Evolutionary conservation across 768 basidiomycete species (phyloP).

Genomic region (Ramaria sp.): DNA sequence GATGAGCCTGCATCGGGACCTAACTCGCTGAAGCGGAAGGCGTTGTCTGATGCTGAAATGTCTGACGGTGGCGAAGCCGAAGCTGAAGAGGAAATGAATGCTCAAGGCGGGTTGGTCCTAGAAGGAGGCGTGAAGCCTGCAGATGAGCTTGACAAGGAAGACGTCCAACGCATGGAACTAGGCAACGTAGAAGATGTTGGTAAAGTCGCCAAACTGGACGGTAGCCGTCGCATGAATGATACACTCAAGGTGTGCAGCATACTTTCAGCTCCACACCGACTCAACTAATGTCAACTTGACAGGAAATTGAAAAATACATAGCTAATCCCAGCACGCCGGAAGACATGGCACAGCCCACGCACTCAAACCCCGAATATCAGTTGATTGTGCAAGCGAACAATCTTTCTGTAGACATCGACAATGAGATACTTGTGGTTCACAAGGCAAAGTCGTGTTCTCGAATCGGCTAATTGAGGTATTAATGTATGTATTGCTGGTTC

Average conservation of each 20-base stretch:
- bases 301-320: constrained; percentile 89
- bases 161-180: constrained; percentile 92
- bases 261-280: neutral
- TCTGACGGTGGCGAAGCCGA: constrained; percentile 34
- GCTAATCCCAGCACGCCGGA: constrained; percentile 69
- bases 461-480: neutral
- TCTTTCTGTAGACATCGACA: constrained; percentile 94
- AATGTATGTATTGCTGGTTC: constrained; percentile 7
- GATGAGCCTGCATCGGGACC: constrained; percentile 17
- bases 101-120: constrained; percentile 51
- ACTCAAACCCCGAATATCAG: constrained; percentile 90
- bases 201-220: constrained; percentile 81
- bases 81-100: constrained; percentile 25
- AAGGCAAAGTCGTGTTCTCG: constrained; percentile 44
- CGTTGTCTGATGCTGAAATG: constrained; percentile 43
- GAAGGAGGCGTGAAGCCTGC: constrained; percentile 87
- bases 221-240: constrained; percentile 81
- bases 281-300: constrained; percentile 2
- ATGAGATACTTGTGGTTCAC: constrained; percentile 94
- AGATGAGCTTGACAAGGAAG: constrained; percentile 91
- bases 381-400: constrained; percentile 98
- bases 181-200: constrained; percentile 74
- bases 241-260: constrained; percentile 54
- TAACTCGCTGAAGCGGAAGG: constrained; percentile 50
- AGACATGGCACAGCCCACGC: constrained; percentile 67